Evolutionary conservation across 2,329 filamentous ascomycete genomes (phyloP).

Genomic region (Apiospora sp.): DNA sequence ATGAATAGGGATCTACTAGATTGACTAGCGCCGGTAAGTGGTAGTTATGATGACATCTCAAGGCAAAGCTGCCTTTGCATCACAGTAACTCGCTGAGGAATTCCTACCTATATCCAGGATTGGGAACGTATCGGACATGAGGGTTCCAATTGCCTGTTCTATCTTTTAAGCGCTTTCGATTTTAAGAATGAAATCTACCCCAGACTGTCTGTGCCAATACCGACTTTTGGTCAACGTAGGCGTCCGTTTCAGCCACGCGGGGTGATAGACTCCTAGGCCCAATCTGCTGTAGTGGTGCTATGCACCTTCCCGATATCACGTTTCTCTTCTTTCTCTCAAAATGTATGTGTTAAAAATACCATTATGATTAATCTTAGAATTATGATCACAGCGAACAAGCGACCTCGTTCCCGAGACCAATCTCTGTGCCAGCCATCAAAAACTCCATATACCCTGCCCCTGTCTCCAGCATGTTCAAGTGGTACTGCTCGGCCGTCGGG

Average conservation of each 20-base stretch:
- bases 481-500: slow-evolving; percentile 51
- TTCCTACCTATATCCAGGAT: too few species aligned
- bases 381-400: not conserved
- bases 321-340: too few species aligned
- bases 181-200: not conserved
- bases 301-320: not conserved
- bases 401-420: slow-evolving; percentile 32
- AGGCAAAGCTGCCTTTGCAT: not conserved
- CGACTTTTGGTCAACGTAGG: not conserved
- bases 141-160: not conserved
- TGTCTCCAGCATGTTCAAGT: slow-evolving; percentile 53
- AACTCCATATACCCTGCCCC: slow-evolving; percentile 58
- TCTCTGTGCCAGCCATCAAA: slow-evolving; percentile 38
- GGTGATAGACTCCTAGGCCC: not conserved
- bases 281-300: not conserved
- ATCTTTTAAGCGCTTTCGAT: too few species aligned
- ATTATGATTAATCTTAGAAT: not conserved
- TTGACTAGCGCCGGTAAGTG: slow-evolving; percentile 2
- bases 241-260: slow-evolving; percentile 4
- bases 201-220: not conserved
- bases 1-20: too few species aligned
- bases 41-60: not conserved
- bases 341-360: too few species aligned
- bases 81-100: not conserved
- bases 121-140: not conserved